Base-by-base conservation (phyloP, 805 yeast species). In the Ogataea naganishii region DNA sequence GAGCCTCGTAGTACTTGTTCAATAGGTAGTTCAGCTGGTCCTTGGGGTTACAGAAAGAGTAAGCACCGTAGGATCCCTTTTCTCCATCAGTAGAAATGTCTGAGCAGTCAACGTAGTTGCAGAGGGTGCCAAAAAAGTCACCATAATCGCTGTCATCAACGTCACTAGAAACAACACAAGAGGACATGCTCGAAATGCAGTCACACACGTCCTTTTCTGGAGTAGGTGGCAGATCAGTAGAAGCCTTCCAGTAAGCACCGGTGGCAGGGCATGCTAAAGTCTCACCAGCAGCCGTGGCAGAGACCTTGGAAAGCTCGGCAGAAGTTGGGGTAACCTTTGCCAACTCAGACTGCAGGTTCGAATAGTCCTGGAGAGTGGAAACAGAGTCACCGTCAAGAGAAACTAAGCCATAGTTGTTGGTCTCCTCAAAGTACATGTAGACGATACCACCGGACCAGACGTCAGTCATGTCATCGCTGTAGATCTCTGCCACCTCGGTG, bases 401-500 rank as follows among this genome's bases (percentile, higher is more conserved):
- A 16, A 84, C 94, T 37, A 84, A 67, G 37, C 95, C 95, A 51
- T 83, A 84, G 42, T 81, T 56, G 59, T 85, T 85, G 27, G 58
- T 76, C 59, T 84, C 95, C 64, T 85, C 75, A 54, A 78, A 81
- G 62, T 82, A 84, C 92, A 82, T 82, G 69, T 85, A 84, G 31
- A 82, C 89, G 45, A 84, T 81, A 58, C 95, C 95, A 51, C 95
- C 95, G 24, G 94, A 82, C 92, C 94, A 85, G 30, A 84, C 88
- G 47, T 73, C 81, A 28, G 92, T 79, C 95, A 84, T 84, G 17
- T 81, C 60, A 37, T 58, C 63, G 19, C 75, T 57, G 60, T 67
- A 84, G 6, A 84, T 53, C 4, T 86, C 69, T 11, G 62, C 68
- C 36, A 84, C 82, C 51, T 84, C 95, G 20, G 76, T 65, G 62